These are phyloP conservation scores for Neurospora discreta DNA, from an alignment of 495 filamentous ascomycete species.

Conservation along the genomic window DNA sequence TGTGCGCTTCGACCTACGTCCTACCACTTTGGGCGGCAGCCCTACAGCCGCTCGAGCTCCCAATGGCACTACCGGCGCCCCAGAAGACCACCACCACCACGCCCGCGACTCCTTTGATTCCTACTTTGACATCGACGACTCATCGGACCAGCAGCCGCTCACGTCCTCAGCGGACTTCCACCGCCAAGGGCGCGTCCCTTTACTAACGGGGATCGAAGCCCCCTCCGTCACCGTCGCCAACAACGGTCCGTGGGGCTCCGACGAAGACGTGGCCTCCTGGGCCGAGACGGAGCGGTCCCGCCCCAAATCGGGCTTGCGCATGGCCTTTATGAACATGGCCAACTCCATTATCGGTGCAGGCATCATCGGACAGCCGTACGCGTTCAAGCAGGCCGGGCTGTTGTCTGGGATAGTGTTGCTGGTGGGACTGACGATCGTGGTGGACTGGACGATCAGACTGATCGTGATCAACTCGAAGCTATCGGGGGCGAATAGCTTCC, in stretches of 20 bases:
- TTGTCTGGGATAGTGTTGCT: conserved; percentile 68
- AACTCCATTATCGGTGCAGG: conserved; percentile 97
- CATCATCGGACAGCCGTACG: conserved; percentile 96
- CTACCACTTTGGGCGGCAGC: conserved; percentile 27
- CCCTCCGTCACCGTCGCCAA: conserved; percentile 76
- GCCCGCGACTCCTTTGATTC: conserved; percentile 30
- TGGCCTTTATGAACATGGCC: conserved; percentile 95
- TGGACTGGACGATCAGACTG: conserved; percentile 94
- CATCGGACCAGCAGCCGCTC: conserved; percentile 1
- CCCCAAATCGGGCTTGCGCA: conserved; percentile 36
- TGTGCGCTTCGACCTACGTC: conserved; percentile 75
- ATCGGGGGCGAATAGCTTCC: conserved; percentile 83
- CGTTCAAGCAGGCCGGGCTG: conserved; percentile 81
- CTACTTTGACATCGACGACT: conserved; percentile 18
- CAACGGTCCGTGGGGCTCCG: conserved; percentile 31
- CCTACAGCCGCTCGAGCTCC: conserved; percentile 3
- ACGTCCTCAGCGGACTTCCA: conserved; percentile 14
- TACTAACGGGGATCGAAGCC: conserved; percentile 78
- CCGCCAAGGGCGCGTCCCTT: conserved; percentile 47
- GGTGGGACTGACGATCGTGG: conserved; percentile 63
- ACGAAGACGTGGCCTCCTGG: conserved; percentile 29
- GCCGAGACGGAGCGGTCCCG: conserved; percentile 32
- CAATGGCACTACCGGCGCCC: conserved; percentile 8
- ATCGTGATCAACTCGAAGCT: conserved; percentile 95
- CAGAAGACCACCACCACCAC: conserved; percentile 29